Evolutionary conservation across 2,329 filamentous ascomycete genomes (phyloP), one percentile per base, ranked within the genome.

Genomic region (Xylaria sp.): DNA sequence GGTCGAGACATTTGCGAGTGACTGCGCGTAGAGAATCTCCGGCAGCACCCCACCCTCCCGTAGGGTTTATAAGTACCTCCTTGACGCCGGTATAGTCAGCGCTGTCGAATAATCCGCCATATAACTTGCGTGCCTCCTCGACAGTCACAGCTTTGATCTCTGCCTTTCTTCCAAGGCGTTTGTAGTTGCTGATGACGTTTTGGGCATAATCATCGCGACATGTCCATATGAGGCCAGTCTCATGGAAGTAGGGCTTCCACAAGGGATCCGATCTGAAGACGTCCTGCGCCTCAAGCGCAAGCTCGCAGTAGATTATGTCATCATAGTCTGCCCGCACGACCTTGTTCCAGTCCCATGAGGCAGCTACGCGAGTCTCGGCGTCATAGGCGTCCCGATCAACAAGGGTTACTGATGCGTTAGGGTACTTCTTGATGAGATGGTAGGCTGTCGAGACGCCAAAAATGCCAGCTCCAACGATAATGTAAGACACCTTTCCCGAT

Each of bases 321-420:
- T 87, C 84, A 80, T 93, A 93, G 78, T 92, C 90, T 56, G 90
- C 89, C 63, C 90, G 88, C 28, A 92, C 85, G 37, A 91, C 89
- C 79, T 92, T 92, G 82, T 91, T 92, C 86, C 90, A 89, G 80
- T 93, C 91, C 83, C 89, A 91, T 0, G 91, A 92, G 0, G 91
- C 91, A 37, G 89, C 90, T 34, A 85, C 75, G 50, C 76, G 75
- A 0, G 76, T 79, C 0, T 82, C 80, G 1, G 85, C 84, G 25
- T 87, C 85, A 60, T 80, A 84, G 2, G 84, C 81, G 67, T 86
- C 83, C 15, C 87, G 85, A 79, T 91, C 89, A 28, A 91, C 81
- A 1, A 91, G 79, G 0, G 85, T 89, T 58, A 91, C 81, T 1
- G 79, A 81, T 0, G 85, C 84, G 25, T 83, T 76, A 28, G 85